These are phyloP conservation scores for Schoenoplectus tabernaemontani DNA, from an alignment of 202 grass and related monocot species.

Conservation along the genomic window DNA sequence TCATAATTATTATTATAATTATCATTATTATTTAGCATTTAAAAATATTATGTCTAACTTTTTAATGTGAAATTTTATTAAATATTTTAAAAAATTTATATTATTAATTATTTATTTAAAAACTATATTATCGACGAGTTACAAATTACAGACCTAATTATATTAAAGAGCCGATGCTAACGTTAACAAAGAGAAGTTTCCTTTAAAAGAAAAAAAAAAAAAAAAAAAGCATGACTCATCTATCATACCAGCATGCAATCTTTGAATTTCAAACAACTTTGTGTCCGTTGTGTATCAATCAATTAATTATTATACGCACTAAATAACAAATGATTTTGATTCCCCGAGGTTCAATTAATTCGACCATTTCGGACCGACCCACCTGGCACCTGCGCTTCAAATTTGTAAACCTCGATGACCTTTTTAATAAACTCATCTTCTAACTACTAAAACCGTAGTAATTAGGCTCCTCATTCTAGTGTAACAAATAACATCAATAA, in stretches of 20 bases:
- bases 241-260: not conserved
- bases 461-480: not conserved
- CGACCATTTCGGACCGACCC: not conserved
- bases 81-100: too few relatives aligned
- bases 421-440: not conserved
- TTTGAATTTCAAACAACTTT: not conserved
- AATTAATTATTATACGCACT: not conserved
- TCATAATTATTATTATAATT: too few relatives aligned
- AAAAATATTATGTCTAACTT: too few relatives aligned
- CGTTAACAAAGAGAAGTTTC: slow-evolving; percentile 1
- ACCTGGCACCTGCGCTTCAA: not conserved
- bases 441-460: not conserved
- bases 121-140: too few relatives aligned
- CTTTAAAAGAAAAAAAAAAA: not conserved
- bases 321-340: not conserved
- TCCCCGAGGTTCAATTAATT: not conserved
- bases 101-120: too few relatives aligned
- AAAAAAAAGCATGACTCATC: not conserved
- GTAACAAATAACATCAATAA: not conserved
- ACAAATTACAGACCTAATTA: too few relatives aligned
- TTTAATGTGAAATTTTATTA: too few relatives aligned
- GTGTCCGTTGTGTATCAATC: not conserved
- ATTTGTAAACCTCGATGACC: not conserved
- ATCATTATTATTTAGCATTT: too few relatives aligned
- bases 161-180: not conserved